Percentiles rank a stretch among this genome's conserved stretches.
Conservation (phyloP, 371 early-diverging fungal species). For the Saksenaea oblongispora region DNA sequence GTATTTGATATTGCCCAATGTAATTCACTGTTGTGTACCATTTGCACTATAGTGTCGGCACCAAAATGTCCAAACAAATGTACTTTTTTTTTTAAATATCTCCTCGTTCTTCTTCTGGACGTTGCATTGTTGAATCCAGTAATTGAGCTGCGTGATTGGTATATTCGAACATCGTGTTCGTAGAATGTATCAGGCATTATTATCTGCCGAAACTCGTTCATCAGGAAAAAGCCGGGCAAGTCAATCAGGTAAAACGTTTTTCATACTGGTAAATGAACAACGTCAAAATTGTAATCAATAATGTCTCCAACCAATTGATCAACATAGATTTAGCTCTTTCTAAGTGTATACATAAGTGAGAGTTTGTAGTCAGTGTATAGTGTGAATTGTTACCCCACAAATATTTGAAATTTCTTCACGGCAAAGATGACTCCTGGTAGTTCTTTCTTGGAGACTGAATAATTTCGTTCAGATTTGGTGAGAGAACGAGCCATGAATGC, state of each 20-base stretch:
- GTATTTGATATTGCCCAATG: slow-evolving; percentile 21
- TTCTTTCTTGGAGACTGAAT: slow-evolving; percentile 16
- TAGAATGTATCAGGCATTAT: not conserved
- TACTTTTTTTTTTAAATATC: slow-evolving; percentile 10
- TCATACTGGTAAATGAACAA: slow-evolving; percentile 21
- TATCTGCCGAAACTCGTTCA: slow-evolving; percentile 17
- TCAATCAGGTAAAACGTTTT: slow-evolving; percentile 20
- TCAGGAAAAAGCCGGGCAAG: slow-evolving; percentile 19
- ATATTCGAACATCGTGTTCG: too few relatives aligned
- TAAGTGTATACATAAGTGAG: slow-evolving; percentile 22
- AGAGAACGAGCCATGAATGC: slow-evolving; percentile 15
- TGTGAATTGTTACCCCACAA: slow-evolving; percentile 27
- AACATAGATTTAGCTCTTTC: slow-evolving; percentile 19
- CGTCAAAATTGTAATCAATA: slow-evolving; percentile 21
- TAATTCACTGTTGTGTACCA: slow-evolving; percentile 7
- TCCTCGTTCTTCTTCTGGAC: slow-evolving; percentile 8
- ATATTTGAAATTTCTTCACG: slow-evolving; percentile 25
- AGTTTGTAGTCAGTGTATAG: not conserved
- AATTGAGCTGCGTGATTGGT: not conserved
- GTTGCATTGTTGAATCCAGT: too few relatives aligned
- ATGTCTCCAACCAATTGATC: slow-evolving; percentile 22
- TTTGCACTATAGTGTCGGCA: slow-evolving; percentile 14
- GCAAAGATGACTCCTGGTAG: slow-evolving; percentile 21
- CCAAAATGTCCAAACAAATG: slow-evolving; percentile 23
- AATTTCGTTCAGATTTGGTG: slow-evolving; percentile 12